phyloP scores from a whole-genome alignment of 331 rosid species.

The Erythrophleum ivorense region DNA sequence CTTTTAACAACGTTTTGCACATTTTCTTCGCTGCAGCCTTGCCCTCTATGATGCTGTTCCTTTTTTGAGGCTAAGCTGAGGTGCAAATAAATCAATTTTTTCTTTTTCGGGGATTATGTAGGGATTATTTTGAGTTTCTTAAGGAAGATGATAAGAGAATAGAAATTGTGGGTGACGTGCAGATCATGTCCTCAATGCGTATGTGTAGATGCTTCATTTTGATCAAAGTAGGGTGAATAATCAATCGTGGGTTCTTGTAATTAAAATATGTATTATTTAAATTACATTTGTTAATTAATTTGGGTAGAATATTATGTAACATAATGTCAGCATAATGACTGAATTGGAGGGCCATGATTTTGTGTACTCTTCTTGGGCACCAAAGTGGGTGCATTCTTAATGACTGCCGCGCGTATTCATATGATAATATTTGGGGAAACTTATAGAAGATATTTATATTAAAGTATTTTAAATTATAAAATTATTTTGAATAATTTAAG shows the following conservation, averaged over 20 bases:
- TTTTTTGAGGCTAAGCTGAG: slow-evolving; percentile 44
- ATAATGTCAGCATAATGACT: not conserved
- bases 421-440: too few relatives aligned
- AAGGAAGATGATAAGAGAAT: slow-evolving; percentile 40
- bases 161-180: slow-evolving; percentile 32
- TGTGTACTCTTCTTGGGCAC: not conserved
- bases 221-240: slow-evolving; percentile 47
- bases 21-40: slow-evolving; percentile 50
- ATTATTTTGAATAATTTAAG: too few relatives aligned
- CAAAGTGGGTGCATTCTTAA: not conserved
- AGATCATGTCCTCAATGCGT: slow-evolving; percentile 34
- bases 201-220: slow-evolving; percentile 34
- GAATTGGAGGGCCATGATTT: not conserved
- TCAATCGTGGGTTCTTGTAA: slow-evolving; percentile 42
- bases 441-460: too few relatives aligned
- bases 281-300: slow-evolving; percentile 43
- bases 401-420: too few relatives aligned
- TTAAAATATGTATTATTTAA: slow-evolving; percentile 41
- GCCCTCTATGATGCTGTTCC: slow-evolving; percentile 55
- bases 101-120: not conserved
- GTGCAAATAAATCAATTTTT: slow-evolving; percentile 43
- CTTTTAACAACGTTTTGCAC: slow-evolving; percentile 45
- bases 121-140: slow-evolving; percentile 42
- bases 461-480: too few relatives aligned
- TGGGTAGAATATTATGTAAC: slow-evolving; percentile 26